phyloP scores from a whole-genome alignment of 2,329 filamentous ascomycete genomes.

The Juglanconis oblonga region DNA sequence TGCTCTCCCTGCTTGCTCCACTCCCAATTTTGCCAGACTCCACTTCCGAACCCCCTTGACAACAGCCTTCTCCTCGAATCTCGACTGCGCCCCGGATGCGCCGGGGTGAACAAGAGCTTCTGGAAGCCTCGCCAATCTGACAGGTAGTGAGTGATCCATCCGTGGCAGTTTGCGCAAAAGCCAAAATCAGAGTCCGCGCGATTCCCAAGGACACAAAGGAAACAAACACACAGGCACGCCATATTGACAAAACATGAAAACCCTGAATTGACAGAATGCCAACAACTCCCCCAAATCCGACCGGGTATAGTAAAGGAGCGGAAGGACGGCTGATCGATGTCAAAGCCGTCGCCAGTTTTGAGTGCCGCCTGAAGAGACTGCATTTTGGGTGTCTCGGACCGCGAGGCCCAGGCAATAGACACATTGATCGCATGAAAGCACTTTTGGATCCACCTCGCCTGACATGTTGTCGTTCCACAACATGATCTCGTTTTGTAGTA shows the following conservation, averaged over 20 bases:
- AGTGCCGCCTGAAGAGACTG: background rate
- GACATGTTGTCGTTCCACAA: background rate
- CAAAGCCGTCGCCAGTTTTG: constrained; percentile 6
- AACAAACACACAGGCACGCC: constrained; percentile 13
- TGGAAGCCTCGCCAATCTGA: constrained; percentile 7
- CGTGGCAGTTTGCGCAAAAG: constrained; percentile 7
- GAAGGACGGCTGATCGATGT: constrained; percentile 10
- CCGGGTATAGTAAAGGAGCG: constrained; percentile 18
- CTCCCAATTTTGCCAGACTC: constrained; percentile 17
- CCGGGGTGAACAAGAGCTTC: constrained; percentile 3
- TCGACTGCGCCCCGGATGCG: constrained; percentile 12
- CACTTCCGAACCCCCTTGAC: constrained; percentile 15
- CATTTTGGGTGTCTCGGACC: background rate
- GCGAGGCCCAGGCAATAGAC: background rate
- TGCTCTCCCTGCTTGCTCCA: constrained; percentile 11
- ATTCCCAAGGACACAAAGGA: constrained; percentile 2
- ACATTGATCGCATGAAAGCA: constrained; percentile 1
- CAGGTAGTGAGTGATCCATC: background rate
- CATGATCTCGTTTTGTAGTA: background rate
- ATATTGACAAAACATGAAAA: constrained; percentile 10
- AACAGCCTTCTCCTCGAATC: constrained; percentile 11
- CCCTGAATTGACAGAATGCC: constrained; percentile 12
- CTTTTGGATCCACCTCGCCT: background rate
- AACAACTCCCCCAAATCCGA: constrained; percentile 9
- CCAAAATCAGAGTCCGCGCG: constrained; percentile 8